Conservation (phyloP, 164 flowering plant genomes). For the Malania oleifera region DNA sequence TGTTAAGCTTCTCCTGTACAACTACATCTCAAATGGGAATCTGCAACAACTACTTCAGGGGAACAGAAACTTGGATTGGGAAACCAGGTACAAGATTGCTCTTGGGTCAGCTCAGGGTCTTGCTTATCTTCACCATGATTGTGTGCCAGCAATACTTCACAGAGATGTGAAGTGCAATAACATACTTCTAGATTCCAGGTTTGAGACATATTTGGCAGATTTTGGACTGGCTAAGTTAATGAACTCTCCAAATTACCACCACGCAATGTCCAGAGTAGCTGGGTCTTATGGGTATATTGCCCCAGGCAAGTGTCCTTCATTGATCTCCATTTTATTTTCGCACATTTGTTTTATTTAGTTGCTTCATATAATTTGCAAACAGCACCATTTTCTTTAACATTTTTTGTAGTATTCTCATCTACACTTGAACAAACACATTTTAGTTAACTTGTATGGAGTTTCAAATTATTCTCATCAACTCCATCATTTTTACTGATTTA, state of each 20-base stretch:
- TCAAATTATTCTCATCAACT: too few species aligned
- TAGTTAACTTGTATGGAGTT: too few species aligned
- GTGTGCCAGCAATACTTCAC: constrained; percentile 75
- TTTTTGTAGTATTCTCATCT: too few species aligned
- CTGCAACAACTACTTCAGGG: constrained; percentile 57
- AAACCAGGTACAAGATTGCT: constrained; percentile 74
- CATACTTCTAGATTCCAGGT: constrained; percentile 71
- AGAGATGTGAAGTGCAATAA: constrained; percentile 82
- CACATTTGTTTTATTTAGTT: not conserved
- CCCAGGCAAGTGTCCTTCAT: constrained; percentile 53
- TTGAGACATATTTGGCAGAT: constrained; percentile 69
- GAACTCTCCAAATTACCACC: constrained; percentile 59
- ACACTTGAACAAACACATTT: too few species aligned
- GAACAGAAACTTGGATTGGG: constrained; percentile 72
- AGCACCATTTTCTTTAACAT: not conserved
- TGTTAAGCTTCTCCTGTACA: constrained; percentile 62
- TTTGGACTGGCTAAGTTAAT: constrained; percentile 75
- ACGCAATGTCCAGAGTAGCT: constrained; percentile 70
- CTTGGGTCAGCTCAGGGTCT: constrained; percentile 78
- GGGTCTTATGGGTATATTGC: constrained; percentile 88
- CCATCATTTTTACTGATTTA: too few species aligned
- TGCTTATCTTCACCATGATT: constrained; percentile 81
- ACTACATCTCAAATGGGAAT: constrained; percentile 66
- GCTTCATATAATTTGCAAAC: not conserved
- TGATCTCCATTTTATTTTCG: not conserved